Conservation (phyloP, 148 eudicot genomes). For the Oxyria digyna region DNA sequence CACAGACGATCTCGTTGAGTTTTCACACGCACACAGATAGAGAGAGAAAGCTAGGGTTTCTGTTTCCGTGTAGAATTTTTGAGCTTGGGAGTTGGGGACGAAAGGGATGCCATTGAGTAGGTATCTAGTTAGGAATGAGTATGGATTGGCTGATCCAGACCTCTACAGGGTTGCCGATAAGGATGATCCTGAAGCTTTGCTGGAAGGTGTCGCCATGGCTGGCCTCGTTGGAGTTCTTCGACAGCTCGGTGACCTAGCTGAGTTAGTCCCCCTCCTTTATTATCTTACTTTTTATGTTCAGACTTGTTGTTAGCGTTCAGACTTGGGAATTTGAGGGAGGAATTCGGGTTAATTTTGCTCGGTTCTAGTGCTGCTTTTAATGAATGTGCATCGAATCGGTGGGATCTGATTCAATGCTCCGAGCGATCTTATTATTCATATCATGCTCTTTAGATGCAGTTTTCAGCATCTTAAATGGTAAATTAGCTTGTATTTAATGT, state of each 20-base stretch:
- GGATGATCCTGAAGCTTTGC: conserved; percentile 94
- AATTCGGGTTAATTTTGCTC: background rate
- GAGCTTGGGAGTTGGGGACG: background rate
- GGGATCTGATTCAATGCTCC: conserved; percentile 20
- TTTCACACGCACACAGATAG: background rate
- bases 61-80: background rate
- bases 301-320: background rate
- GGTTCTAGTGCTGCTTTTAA: background rate
- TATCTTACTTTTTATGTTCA: background rate
- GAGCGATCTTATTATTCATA: background rate
- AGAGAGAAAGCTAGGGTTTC: conserved; percentile 10
- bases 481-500: background rate
- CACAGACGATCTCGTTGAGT: conserved; percentile 1
- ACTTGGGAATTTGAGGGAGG: background rate
- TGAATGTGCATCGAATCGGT: conserved; percentile 1
- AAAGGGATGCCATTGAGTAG: conserved; percentile 66
- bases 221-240: conserved; percentile 94
- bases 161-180: conserved; percentile 70
- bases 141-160: conserved; percentile 83
- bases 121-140: conserved; percentile 69
- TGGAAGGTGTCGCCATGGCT: conserved; percentile 98
- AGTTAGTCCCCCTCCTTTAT: conserved; percentile 28
- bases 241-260: conserved; percentile 95
- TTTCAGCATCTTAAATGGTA: background rate
- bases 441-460: background rate